phyloP scores from a whole-genome alignment of 352 stramenopile species.

The Globisporangium uncinulatum region DNA sequence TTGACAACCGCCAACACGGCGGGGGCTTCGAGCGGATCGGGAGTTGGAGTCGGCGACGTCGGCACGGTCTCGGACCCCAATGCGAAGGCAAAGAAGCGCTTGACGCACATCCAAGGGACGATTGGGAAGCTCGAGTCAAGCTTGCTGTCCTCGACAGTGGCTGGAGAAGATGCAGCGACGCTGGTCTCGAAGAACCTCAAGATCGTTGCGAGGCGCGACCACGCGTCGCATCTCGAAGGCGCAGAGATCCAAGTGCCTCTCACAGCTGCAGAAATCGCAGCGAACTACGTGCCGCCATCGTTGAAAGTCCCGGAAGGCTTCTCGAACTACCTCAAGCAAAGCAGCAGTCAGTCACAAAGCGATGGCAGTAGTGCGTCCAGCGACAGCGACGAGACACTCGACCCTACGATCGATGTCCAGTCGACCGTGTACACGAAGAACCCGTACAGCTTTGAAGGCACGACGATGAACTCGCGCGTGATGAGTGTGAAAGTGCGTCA shows the following conservation, averaged over 20 bases:
- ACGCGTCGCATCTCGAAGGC: conserved; percentile 37
- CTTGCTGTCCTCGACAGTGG: conserved; percentile 33
- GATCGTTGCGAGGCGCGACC: conserved; percentile 39
- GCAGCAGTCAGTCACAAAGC: conserved; percentile 5
- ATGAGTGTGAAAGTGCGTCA: conserved; percentile 55
- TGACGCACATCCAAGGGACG: conserved; percentile 34
- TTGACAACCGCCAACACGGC: background rate
- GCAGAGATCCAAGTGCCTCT: conserved; percentile 28
- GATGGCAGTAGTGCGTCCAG: conserved; percentile 6
- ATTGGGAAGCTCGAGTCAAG: conserved; percentile 46
- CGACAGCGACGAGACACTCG: conserved; percentile 14
- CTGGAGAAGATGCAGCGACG: conserved; percentile 43
- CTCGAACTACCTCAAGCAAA: conserved; percentile 24
- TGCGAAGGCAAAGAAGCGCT: conserved; percentile 22
- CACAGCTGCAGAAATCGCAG: conserved; percentile 31
- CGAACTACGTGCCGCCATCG: conserved; percentile 45
- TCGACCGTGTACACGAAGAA: conserved; percentile 64
- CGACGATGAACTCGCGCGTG: conserved; percentile 44
- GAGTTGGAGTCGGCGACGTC: conserved; percentile 3
- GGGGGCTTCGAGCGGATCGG: background rate
- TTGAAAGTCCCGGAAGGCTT: conserved; percentile 47
- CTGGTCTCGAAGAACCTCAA: conserved; percentile 63
- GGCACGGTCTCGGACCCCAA: conserved; percentile 14
- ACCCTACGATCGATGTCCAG: conserved; percentile 54
- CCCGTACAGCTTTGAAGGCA: conserved; percentile 46